Conservation (phyloP, 371 early-diverging fungal genomes). For the Batrachochytrium dendrobatidis region DNA sequence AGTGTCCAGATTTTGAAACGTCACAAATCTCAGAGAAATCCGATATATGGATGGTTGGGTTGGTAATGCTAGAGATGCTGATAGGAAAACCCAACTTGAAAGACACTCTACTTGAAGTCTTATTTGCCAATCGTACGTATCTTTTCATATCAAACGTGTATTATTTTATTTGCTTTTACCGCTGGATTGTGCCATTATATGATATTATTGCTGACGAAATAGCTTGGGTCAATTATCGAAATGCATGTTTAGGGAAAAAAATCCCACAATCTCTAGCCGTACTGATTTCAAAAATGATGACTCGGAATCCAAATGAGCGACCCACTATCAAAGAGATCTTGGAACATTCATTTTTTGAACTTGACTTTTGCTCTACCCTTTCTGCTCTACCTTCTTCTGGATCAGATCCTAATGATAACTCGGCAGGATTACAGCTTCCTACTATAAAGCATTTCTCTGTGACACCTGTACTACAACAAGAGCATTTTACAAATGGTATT, state of each 20-base stretch:
- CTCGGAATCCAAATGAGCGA: not conserved
- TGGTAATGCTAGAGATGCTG: not conserved
- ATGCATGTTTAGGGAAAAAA: not conserved
- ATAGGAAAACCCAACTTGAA: not conserved
- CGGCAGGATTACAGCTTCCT: no score
- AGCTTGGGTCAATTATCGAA: not conserved
- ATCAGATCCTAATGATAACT: no score
- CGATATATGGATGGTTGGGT: constrained; percentile 3
- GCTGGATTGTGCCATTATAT: not conserved
- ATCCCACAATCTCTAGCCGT: not conserved
- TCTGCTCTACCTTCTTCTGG: no score
- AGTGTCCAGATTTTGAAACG: constrained; percentile 1
- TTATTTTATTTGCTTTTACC: not conserved
- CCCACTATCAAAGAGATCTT: not conserved
- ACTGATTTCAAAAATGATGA: not conserved
- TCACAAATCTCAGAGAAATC: not conserved
- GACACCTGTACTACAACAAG: not conserved
- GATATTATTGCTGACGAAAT: not conserved
- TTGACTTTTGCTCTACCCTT: no score
- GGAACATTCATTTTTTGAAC: constrained; percentile 1
- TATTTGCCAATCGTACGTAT: not conserved
- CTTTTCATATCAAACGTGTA: not conserved
- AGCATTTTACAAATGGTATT: not conserved
- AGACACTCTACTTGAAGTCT: not conserved
- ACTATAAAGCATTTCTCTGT: no score